Conservation (phyloP, 306 rosid species). For the Medicago truncatula region DNA sequence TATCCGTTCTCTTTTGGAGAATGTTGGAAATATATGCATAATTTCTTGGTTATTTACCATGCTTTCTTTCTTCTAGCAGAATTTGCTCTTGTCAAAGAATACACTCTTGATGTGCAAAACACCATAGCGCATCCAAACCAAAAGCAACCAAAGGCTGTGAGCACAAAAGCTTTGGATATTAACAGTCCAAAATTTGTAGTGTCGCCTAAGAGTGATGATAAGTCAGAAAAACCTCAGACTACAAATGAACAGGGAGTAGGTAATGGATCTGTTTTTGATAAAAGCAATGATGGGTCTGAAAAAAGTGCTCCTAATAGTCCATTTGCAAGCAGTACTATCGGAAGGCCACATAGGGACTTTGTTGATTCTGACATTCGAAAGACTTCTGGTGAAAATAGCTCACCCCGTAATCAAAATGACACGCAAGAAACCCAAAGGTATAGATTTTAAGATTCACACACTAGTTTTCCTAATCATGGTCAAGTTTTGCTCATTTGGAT, state of each 20-base stretch:
- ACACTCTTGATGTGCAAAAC: slow-evolving; percentile 86
- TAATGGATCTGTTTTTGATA: slow-evolving; percentile 70
- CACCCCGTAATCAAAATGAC: slow-evolving; percentile 62
- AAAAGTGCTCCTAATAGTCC: slow-evolving; percentile 85
- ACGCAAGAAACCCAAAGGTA: slow-evolving; percentile 74
- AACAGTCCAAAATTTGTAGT: slow-evolving; percentile 62
- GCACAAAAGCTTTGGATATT: slow-evolving; percentile 45
- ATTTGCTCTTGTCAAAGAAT: slow-evolving; percentile 83
- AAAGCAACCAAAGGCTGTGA: slow-evolving; percentile 50
- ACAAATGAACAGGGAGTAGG: slow-evolving; percentile 64
- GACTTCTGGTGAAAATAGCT: slow-evolving; percentile 59
- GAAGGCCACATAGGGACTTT: slow-evolving; percentile 72
- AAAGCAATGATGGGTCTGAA: slow-evolving; percentile 61
- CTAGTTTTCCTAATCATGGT: slow-evolving; percentile 28
- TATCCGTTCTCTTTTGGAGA: slow-evolving; percentile 11
- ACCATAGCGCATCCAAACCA: slow-evolving; percentile 71
- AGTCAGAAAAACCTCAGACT: slow-evolving; percentile 58
- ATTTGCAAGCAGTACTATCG: slow-evolving; percentile 67
- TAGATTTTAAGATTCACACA: slow-evolving; percentile 31
- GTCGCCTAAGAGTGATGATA: slow-evolving; percentile 57
- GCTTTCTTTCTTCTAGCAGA: slow-evolving; percentile 59
- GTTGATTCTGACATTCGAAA: slow-evolving; percentile 64
- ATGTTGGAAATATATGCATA: slow-evolving; percentile 1
- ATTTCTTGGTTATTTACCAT: slow-evolving; percentile 40
- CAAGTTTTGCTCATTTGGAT: slow-evolving; percentile 28